Evolutionary conservation across 2,329 filamentous ascomycete species (phyloP).

Genomic region (Sclerotinia trifoliorum): DNA sequence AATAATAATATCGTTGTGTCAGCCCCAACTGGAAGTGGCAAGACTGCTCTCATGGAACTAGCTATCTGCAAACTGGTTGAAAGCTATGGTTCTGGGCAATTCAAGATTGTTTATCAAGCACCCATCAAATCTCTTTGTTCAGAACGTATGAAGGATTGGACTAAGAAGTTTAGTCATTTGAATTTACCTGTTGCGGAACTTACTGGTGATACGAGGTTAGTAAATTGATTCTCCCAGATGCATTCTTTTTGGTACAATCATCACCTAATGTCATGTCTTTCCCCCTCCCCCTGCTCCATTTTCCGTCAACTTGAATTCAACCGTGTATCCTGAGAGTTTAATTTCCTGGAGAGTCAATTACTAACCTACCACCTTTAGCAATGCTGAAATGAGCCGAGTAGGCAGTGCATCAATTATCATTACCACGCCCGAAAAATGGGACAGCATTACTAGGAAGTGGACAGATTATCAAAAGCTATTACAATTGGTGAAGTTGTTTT

Average conservation of each 20-base stretch:
- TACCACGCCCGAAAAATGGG: slow-evolving; percentile 89
- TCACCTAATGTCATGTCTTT: neutral
- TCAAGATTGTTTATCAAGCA: slow-evolving; percentile 82
- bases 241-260: neutral
- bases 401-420: slow-evolving; percentile 78
- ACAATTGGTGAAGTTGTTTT: slow-evolving; percentile 71
- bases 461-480: slow-evolving; percentile 74
- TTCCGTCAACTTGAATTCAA: neutral
- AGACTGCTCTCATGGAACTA: slow-evolving; percentile 78
- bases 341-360: neutral
- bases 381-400: slow-evolving; percentile 63
- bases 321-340: neutral
- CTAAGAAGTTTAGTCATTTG: slow-evolving; percentile 66
- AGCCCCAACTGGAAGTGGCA: slow-evolving; percentile 81
- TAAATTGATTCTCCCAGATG: neutral
- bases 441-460: slow-evolving; percentile 86
- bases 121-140: slow-evolving; percentile 81
- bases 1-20: slow-evolving; percentile 77
- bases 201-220: slow-evolving; percentile 67
- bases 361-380: slow-evolving; percentile 43
- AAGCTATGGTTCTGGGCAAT: slow-evolving; percentile 55
- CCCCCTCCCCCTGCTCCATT: neutral
- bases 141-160: slow-evolving; percentile 76
- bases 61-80: slow-evolving; percentile 72
- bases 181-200: slow-evolving; percentile 71